Percentiles rank a stretch among this genome's conserved stretches.
Conservation (phyloP, 768 basidiomycete species). For the Pulveroboletus sp. region DNA sequence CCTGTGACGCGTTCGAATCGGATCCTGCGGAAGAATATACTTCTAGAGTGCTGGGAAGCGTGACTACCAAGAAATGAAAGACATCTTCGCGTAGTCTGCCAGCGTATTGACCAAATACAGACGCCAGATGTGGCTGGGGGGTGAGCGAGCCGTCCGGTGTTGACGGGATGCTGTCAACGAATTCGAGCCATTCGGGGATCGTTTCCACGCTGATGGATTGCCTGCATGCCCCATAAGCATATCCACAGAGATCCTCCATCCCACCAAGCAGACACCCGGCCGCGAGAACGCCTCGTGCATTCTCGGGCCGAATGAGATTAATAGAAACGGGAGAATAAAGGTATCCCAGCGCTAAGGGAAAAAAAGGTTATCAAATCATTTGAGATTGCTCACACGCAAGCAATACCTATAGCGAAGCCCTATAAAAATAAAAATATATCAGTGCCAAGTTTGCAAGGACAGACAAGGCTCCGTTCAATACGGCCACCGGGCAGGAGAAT, state of each 20-base stretch:
- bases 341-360: slow-evolving; percentile 65
- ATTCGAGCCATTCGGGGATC: slow-evolving; percentile 74
- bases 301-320: slow-evolving; percentile 66
- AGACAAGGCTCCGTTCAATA: slow-evolving; percentile 16
- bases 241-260: slow-evolving; percentile 80
- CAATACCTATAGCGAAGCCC: slow-evolving; percentile 75
- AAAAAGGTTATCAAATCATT: slow-evolving; percentile 18
- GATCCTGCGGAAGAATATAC: slow-evolving; percentile 42
- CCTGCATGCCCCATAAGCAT: slow-evolving; percentile 75
- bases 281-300: slow-evolving; percentile 83
- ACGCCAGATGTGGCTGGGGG: slow-evolving; percentile 47
- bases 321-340: slow-evolving; percentile 75
- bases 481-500: slow-evolving; percentile 21
- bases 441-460: slow-evolving; percentile 9
- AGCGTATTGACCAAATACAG: slow-evolving; percentile 78
- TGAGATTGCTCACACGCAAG: slow-evolving; percentile 5
- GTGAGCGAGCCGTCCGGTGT: slow-evolving; percentile 43
- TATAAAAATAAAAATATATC: slow-evolving; percentile 26
- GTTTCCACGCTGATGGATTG: slow-evolving; percentile 74
- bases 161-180: slow-evolving; percentile 58
- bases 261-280: slow-evolving; percentile 83
- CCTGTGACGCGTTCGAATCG: slow-evolving; percentile 36
- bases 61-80: slow-evolving; percentile 73
- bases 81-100: slow-evolving; percentile 73
- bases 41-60: slow-evolving; percentile 66